Base-by-base conservation (phyloP, 139 green algal genomes). In the Pleodorina starrii region DNA sequence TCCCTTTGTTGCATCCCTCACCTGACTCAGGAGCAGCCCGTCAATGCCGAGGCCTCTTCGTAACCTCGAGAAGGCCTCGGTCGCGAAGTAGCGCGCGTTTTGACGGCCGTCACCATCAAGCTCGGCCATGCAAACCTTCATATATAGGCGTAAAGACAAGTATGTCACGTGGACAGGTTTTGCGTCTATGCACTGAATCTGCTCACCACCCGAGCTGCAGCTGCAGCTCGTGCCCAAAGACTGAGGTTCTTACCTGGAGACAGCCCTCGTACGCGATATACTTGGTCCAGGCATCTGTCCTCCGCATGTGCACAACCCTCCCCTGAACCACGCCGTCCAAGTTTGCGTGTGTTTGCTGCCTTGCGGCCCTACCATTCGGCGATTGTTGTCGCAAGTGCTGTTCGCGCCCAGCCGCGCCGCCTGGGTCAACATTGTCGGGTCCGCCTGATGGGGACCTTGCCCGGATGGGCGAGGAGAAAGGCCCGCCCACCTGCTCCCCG, bases 241-340 rank as follows among this genome's bases (percentile, higher is more conserved):
- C n/a, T n/a, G n/a, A n/a, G n/a, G n/a, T 25, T 12, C 63, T 40
- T 46, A 94, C 91, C 89, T 94, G 91, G 11, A 91, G 84, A 87
- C 86, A 94, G 40, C 90, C 92, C 78, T 94, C 92, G 74, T 94
- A 94, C 0, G 92, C 92, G 10, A 94, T 81, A 72, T 93, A 94
- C 66, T 90, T 90, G 60, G 86, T 66, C 92, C 92, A 94, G 7
- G 90, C 92, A n/a, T 94, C 92, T 0, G 59, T 75, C 5, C 92
- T 63, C 3, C 71, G 72, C 90, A 94, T 92, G 72, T 88, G 90
- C 42, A 93, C 88, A 38, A 93, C 69, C 42, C 82, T 89, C 38
- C 84, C 84, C 46, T 89, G 84, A 21, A 63, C 25, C 16, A 63
- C 38, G 57, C 72, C 40, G 38, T 19, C 14, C 29, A 76, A 80